Base-by-base conservation (phyloP, 176 grass and related monocot species). In the Themeda triandra region DNA sequence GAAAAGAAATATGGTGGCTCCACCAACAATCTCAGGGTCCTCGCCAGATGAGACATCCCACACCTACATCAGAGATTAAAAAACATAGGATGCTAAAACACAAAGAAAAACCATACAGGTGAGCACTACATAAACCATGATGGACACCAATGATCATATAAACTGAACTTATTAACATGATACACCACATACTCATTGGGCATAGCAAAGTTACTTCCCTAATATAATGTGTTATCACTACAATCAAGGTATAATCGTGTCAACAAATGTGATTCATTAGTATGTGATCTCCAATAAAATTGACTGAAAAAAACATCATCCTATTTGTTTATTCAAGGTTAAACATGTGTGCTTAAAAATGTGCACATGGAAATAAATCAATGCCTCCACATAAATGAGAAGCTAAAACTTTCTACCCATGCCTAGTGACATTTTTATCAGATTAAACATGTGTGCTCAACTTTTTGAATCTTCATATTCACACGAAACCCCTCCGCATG, bases 1-100 rank as follows among this genome's bases (percentile, higher is more conserved):
- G 76, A 96, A 99, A 63, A 99, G 89, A 59, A 91, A 99, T 78
- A 96, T 78, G 14, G 96, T 96, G 39, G 96, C 86, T 31, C 89
- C 91, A 56, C 96, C 93, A 37, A 99, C 70, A 56, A 94, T 37
- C 71, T 77, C 69, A 15, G 86, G 53, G 8, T 80, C 85, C 28
- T 91, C 90, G 76, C 84, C 86, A 58, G 91, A 82, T 9, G 93
- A 94, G 9, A 96, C 88, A 67, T 95, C 96, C 86, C 86, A 96
- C 31, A 99, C 95, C 95, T 98, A 82, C 37, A 79, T 39, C 40
- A 58, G 9, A 88, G 6, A 44, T 12, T 13, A 80, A 15, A 71
- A 65, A 76, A 66, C 11, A 37, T 5, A 41, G 18, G 12, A 29
- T 60, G 10, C 33, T 62, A 64, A 79, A 81, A 28, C 0, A 15